Percentiles rank a stretch among this genome's conserved stretches.
These are phyloP conservation scores for Zasmidium cellare DNA, from an alignment of 2,329 filamentous ascomycete genomes.

Conservation along the genomic window DNA sequence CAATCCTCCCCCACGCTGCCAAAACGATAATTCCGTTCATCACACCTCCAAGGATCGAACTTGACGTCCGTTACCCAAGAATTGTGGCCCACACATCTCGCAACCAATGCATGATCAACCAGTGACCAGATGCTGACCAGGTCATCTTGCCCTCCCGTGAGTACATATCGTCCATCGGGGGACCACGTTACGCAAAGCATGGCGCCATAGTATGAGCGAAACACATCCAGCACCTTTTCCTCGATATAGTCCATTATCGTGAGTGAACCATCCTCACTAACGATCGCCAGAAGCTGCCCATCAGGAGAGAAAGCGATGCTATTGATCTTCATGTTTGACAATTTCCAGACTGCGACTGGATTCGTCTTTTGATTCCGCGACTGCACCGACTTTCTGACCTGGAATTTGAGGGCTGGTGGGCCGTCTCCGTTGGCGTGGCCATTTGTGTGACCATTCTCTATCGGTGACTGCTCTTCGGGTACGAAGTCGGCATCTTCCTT, in stretches of 20 bases:
- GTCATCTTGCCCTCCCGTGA: slow-evolving; percentile 95
- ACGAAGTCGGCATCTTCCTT: slow-evolving; percentile 83
- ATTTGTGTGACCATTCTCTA: slow-evolving; percentile 33
- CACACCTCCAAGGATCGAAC: slow-evolving; percentile 96
- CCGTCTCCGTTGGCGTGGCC: slow-evolving; percentile 22
- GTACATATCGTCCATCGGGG: slow-evolving; percentile 90
- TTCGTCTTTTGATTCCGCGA: slow-evolving; percentile 93
- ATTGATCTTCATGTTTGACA: slow-evolving; percentile 88
- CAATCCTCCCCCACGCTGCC: slow-evolving; percentile 95
- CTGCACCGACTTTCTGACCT: slow-evolving; percentile 85
- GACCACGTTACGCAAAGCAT: slow-evolving; percentile 96
- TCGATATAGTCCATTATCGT: slow-evolving; percentile 88
- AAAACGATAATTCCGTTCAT: slow-evolving; percentile 92
- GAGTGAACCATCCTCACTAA: slow-evolving; percentile 86
- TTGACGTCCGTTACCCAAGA: slow-evolving; percentile 93
- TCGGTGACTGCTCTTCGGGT: slow-evolving; percentile 53
- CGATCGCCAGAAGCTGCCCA: slow-evolving; percentile 80
- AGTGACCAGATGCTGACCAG: slow-evolving; percentile 95
- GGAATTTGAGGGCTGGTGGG: slow-evolving; percentile 48
- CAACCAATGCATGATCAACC: slow-evolving; percentile 78
- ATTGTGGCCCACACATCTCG: slow-evolving; percentile 90
- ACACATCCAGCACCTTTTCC: slow-evolving; percentile 84
- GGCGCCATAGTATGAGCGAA: slow-evolving; percentile 89
- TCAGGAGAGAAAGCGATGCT: slow-evolving; percentile 92
- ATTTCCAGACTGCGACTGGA: slow-evolving; percentile 87